Evolutionary conservation across 2,329 filamentous ascomycete genomes (phyloP), one percentile per base, ranked within the genome.

Genomic region (Clarireedia paspali): DNA sequence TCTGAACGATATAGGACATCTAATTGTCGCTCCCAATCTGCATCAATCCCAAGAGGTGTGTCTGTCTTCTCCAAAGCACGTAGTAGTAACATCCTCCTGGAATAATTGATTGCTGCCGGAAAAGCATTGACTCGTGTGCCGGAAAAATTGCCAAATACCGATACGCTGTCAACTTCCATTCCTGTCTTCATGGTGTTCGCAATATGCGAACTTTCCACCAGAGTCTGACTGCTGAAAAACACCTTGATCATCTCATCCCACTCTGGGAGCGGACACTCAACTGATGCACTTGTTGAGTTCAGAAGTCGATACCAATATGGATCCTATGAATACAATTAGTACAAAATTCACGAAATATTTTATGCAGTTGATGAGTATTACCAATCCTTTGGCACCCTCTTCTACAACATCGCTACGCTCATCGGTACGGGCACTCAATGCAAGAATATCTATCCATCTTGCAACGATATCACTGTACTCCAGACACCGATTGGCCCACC

Each of bases 401-500:
- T 99, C 94, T 1, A 89, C 73, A 3, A 97, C 84, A 67, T 97
- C 92, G 58, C 85, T 87, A 47, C 88, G 82, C 67, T 91, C 87
- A 50, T 83, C 80, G 2, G 74, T 71, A 3, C 78, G 78, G 12
- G 84, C 84, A 15, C 82, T 83, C 7, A 94, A 75, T 6, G 91
- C 92, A 50, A 96, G 77, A 15, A 97, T 81, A 68, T 96, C 84
- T 47, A 96, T 88, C 89, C 90, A 96, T 49, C 94, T 82, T 26
- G 84, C 94, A 39, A 86, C 77, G 9, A 89, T 78, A 65, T 96
- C 90, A 20, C 78, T 78, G 64, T 90, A 96, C 0, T 87, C 82
- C 5, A 99, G 75, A 65, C 90, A 95, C 50, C 89, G 81, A 67
- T 97, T 97, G 10, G 90, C 89, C 77, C 92, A 96, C 57, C 94